phyloP scores from a whole-genome alignment of 192 early-diverging fungal genomes.

The Backusella tarrabulga region DNA sequence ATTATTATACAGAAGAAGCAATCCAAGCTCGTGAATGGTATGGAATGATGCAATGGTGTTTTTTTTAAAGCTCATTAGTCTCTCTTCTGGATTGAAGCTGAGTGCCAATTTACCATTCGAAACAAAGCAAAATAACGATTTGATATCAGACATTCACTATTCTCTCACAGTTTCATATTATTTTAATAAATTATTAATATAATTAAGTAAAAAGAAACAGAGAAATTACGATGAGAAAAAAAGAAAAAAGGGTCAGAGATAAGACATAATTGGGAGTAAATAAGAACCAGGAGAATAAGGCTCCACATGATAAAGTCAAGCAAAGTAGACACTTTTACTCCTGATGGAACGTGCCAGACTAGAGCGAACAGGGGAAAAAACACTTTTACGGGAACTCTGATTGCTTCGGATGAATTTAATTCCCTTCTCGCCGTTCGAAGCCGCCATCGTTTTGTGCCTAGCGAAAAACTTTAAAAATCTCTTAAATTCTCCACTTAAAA shows the following conservation, averaged over 20 bases:
- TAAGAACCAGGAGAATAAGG: background rate
- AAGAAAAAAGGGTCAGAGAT: background rate
- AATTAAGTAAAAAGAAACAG: too few relatives aligned
- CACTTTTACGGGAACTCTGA: background rate
- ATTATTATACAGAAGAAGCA: background rate
- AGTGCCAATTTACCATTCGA: background rate
- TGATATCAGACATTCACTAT: background rate
- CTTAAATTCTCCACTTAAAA: background rate
- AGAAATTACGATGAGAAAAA: background rate
- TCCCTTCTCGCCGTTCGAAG: constrained; percentile 1
- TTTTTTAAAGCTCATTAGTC: background rate
- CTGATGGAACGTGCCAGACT: background rate
- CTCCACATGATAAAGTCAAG: background rate
- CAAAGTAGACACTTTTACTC: background rate
- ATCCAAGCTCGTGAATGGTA: background rate
- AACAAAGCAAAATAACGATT: constrained; percentile 1
- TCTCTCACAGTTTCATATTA: background rate
- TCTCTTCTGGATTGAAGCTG: background rate
- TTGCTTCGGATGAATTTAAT: constrained; percentile 7
- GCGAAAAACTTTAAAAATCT: background rate
- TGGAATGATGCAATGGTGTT: background rate
- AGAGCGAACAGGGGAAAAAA: background rate
- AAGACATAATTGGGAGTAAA: background rate
- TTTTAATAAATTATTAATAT: background rate
- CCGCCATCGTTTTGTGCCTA: background rate